Conservation (phyloP, 306 rosid species). For the Quercus rubra region DNA sequence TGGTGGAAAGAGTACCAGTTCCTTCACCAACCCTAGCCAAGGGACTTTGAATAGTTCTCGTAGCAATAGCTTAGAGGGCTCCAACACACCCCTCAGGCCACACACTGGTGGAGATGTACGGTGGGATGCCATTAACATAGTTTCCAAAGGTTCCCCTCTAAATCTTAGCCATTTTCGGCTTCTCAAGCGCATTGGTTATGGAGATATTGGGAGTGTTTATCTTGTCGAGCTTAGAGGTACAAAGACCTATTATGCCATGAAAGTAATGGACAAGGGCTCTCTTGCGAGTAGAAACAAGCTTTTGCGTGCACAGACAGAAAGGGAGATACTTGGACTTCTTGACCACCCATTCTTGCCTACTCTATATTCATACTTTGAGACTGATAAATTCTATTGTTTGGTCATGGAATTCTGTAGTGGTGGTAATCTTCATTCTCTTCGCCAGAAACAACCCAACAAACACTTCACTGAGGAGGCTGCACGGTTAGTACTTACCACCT, state of each 20-base stretch:
- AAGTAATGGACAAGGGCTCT: conserved; percentile 88
- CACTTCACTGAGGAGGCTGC: conserved; percentile 88
- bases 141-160: conserved; percentile 45
- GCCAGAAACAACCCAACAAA: conserved; percentile 90
- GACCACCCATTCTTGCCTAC: conserved; percentile 95
- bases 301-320: conserved; percentile 80
- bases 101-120: conserved; percentile 87
- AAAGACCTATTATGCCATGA: conserved; percentile 69
- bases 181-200: conserved; percentile 81
- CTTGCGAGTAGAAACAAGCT: conserved; percentile 82
- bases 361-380: conserved; percentile 76
- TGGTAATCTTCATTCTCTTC: conserved; percentile 85
- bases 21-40: conserved; percentile 23
- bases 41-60: conserved; percentile 47
- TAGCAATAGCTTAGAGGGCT: conserved; percentile 68
- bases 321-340: conserved; percentile 90
- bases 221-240: conserved; percentile 73
- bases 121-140: conserved; percentile 74
- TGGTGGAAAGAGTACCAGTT: conserved; percentile 3
- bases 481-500: conserved; percentile 42
- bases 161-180: conserved; percentile 68
- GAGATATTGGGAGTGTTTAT: conserved; percentile 84
- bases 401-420: conserved; percentile 93
- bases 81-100: conserved; percentile 58
- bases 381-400: conserved; percentile 77